Evolutionary conservation across 2,329 filamentous ascomycete species (phyloP).

Genomic region (Aspergillus novoparasiticus): DNA sequence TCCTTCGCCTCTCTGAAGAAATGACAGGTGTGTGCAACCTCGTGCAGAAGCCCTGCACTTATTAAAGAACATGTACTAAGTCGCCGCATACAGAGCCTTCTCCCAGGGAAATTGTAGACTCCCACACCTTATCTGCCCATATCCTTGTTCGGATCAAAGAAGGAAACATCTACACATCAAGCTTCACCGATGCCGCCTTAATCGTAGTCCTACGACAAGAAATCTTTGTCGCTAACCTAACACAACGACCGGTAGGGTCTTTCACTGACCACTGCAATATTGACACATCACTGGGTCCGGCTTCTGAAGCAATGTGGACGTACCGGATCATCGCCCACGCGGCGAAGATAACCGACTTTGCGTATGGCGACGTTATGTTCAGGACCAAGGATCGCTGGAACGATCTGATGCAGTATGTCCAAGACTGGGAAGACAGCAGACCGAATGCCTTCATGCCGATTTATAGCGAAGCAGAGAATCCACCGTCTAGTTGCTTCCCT

Average conservation of each 20-base stretch:
- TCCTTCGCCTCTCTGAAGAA: slow-evolving; percentile 7
- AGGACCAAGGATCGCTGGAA: not conserved
- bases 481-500: not conserved
- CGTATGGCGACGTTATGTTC: not conserved
- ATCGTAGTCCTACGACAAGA: slow-evolving; percentile 8
- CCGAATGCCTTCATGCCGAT: slow-evolving; percentile 5
- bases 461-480: not conserved
- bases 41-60: not conserved
- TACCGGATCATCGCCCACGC: slow-evolving; percentile 5
- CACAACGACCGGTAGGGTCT: slow-evolving; percentile 2
- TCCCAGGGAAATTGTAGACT: not conserved
- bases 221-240: slow-evolving; percentile 6
- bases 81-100: not conserved
- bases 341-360: slow-evolving; percentile 9
- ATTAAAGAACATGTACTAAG: not conserved
- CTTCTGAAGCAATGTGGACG: slow-evolving; percentile 8
- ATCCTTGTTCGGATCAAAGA: slow-evolving; percentile 1
- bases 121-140: slow-evolving; percentile 2
- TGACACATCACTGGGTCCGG: slow-evolving; percentile 2
- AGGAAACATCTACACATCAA: slow-evolving; percentile 1
- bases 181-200: slow-evolving; percentile 8
- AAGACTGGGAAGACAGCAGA: slow-evolving; percentile 3
- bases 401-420: slow-evolving; percentile 4
- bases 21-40: slow-evolving; percentile 1
- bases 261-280: slow-evolving; percentile 5